phyloP scores from a whole-genome alignment of 352 stramenopile genomes.

The Pythium grandisporangium region DNA sequence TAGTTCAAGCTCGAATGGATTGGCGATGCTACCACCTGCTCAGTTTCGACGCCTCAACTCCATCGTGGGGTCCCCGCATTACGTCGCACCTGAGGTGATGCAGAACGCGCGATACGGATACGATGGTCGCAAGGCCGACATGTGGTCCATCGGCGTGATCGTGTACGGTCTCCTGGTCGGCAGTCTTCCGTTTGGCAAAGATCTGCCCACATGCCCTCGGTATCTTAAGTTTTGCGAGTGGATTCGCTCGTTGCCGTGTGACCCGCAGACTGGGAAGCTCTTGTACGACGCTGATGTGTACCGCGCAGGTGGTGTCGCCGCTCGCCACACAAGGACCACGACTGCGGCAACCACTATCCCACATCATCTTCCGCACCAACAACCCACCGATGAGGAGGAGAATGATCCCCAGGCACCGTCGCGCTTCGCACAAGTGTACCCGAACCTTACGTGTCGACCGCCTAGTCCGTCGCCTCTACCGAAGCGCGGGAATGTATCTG shows the following conservation, averaged over 20 bases:
- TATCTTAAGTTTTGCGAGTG: slow-evolving; percentile 95
- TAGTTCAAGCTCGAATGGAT: slow-evolving; percentile 11
- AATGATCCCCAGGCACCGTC: slow-evolving; percentile 4
- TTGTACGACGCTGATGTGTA: slow-evolving; percentile 45
- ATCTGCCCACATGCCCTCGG: slow-evolving; percentile 88
- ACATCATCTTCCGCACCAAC: too few relatives aligned
- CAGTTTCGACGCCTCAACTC: slow-evolving; percentile 89
- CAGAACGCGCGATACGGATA: slow-evolving; percentile 85
- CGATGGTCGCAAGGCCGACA: slow-evolving; percentile 89
- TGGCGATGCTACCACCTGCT: slow-evolving; percentile 18
- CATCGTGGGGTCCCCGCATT: slow-evolving; percentile 95
- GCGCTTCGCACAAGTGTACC: slow-evolving; percentile 15
- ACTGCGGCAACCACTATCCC: not conserved
- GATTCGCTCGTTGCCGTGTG: slow-evolving; percentile 57
- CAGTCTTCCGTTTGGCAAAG: slow-evolving; percentile 93
- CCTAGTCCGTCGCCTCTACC: not conserved
- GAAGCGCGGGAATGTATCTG: not conserved
- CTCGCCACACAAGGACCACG: not conserved
- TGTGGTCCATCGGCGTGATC: slow-evolving; percentile 92
- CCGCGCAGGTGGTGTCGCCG: slow-evolving; percentile 11
- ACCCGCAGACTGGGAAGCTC: slow-evolving; percentile 57
- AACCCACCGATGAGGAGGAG: slow-evolving; percentile 5
- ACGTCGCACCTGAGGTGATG: slow-evolving; percentile 95
- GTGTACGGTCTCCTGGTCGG: slow-evolving; percentile 90
- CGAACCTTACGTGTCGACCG: slow-evolving; percentile 5